phyloP scores from a whole-genome alignment of 2,329 filamentous ascomycete genomes.

The Biscogniauxia marginata region DNA sequence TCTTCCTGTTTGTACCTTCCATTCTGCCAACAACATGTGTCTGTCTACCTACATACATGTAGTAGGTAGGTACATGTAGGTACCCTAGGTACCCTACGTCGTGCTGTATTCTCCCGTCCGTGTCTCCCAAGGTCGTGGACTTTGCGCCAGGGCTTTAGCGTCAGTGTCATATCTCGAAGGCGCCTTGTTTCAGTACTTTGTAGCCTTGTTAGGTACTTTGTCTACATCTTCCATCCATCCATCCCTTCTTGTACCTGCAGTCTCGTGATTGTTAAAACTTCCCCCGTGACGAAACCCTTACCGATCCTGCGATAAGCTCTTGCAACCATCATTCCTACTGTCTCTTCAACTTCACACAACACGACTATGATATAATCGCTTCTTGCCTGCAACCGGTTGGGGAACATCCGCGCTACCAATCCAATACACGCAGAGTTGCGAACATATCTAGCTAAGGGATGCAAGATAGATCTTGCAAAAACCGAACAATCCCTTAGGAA shows the following conservation, averaged over 20 bases:
- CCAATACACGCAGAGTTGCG: no score
- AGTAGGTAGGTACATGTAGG: not conserved
- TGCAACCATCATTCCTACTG: no score
- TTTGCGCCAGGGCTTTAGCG: not conserved
- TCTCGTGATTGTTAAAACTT: not conserved
- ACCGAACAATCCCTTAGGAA: not conserved
- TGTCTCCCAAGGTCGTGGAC: not conserved
- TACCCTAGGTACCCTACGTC: not conserved
- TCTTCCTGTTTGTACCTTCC: no score
- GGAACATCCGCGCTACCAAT: no score
- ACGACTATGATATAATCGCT: no score
- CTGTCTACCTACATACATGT: not conserved
- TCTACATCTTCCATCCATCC: not conserved
- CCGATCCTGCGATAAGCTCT: not conserved
- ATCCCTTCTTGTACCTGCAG: not conserved
- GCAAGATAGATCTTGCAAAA: not conserved
- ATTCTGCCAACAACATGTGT: no score
- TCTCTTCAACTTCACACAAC: no score
- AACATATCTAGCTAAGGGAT: not conserved
- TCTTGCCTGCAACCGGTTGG: no score
- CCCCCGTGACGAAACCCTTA: not conserved
- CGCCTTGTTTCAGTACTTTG: not conserved
- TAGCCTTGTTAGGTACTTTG: not conserved
- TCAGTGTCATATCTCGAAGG: slow-evolving; percentile 5
- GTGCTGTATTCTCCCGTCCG: not conserved